Conservation (phyloP, 257 asterid genomes). For the Salvia hispanica region DNA sequence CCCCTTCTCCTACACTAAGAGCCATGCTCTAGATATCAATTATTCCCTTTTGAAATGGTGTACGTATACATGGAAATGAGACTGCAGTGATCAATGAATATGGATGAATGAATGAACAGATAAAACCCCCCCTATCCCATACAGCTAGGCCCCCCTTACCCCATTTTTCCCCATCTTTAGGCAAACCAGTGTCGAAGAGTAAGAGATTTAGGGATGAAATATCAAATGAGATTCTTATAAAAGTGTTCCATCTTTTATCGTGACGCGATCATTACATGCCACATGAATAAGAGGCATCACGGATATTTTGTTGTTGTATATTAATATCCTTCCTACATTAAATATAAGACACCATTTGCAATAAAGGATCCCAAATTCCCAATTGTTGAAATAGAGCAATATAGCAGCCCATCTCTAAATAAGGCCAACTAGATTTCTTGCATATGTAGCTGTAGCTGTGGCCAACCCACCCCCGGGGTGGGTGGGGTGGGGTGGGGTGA, state of each 20-base stretch:
- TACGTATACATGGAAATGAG: slow-evolving; percentile 24
- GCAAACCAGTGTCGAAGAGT: slow-evolving; percentile 18
- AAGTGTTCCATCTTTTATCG: not conserved
- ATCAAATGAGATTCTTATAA: not conserved
- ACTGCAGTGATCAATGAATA: slow-evolving; percentile 36
- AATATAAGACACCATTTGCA: slow-evolving; percentile 1
- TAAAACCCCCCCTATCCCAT: slow-evolving; percentile 43
- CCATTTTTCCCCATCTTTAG: slow-evolving; percentile 29
- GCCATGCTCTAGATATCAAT: slow-evolving; percentile 27
- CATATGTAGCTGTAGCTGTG: slow-evolving; percentile 23
- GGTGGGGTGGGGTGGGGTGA: not conserved
- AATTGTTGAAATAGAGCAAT: slow-evolving; percentile 9
- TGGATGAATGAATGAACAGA: slow-evolving; percentile 27
- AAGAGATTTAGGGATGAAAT: slow-evolving; percentile 22
- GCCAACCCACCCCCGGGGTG: not conserved
- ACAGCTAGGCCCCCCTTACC: slow-evolving; percentile 34
- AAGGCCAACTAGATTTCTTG: slow-evolving; percentile 38
- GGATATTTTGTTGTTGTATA: not conserved
- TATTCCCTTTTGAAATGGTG: not conserved
- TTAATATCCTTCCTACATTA: not conserved
- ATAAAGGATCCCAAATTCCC: not conserved
- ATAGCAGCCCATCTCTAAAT: slow-evolving; percentile 20
- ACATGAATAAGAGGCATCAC: not conserved
- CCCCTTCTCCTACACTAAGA: slow-evolving; percentile 3
- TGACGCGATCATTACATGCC: not conserved